Percentiles rank a stretch among this genome's conserved stretches.
phyloP scores from a whole-genome alignment of 345 rosid species.

The Arabidopsis suecica region DNA sequence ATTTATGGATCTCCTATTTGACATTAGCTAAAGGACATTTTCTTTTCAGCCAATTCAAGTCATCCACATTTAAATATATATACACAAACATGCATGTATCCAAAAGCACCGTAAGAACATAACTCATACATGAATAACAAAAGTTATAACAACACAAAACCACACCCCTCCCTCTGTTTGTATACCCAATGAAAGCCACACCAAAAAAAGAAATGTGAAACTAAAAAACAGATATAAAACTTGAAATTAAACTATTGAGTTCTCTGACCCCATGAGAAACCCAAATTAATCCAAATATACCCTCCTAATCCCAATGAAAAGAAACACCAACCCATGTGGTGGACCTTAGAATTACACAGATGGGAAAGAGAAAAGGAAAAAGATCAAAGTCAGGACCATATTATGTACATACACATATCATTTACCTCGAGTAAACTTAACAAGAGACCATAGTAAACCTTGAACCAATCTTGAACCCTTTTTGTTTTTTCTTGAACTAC shows the following conservation, averaged over 20 bases:
- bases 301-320: slow-evolving; percentile 39
- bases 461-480: slow-evolving; percentile 33
- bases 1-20: slow-evolving; percentile 22
- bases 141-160: slow-evolving; percentile 40
- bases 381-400: slow-evolving; percentile 44
- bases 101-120: slow-evolving; percentile 34
- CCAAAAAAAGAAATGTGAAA: slow-evolving; percentile 36
- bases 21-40: slow-evolving; percentile 25
- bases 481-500: slow-evolving; percentile 47
- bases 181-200: slow-evolving; percentile 46
- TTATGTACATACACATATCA: slow-evolving; percentile 43
- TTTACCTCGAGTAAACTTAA: slow-evolving; percentile 41
- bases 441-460: slow-evolving; percentile 38
- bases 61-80: slow-evolving; percentile 10
- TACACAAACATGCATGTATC: slow-evolving; percentile 11
- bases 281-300: slow-evolving; percentile 41
- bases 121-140: slow-evolving; percentile 40
- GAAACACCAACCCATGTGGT: slow-evolving; percentile 45
- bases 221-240: slow-evolving; percentile 27
- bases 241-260: slow-evolving; percentile 30
- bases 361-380: background rate
- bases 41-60: slow-evolving; percentile 25
- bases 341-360: slow-evolving; percentile 46
- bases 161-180: slow-evolving; percentile 38
- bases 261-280: slow-evolving; percentile 41